Percentiles rank a stretch among this genome's conserved stretches.
Evolutionary conservation across 768 basidiomycete genomes (phyloP).

Genomic region (Hypsizygus marmoreus): DNA sequence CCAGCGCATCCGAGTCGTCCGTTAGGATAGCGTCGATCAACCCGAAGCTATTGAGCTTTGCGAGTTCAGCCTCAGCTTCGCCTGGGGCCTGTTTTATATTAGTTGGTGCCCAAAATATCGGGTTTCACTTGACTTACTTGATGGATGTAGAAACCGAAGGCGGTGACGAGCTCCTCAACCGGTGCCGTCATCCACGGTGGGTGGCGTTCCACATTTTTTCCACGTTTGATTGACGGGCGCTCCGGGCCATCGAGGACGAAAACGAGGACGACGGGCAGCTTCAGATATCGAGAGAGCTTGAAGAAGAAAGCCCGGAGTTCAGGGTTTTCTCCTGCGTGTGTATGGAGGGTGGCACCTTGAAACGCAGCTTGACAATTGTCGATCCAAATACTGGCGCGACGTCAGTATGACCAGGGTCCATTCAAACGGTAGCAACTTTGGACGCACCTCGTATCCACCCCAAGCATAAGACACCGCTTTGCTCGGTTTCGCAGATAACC

Average conservation of each 20-base stretch:
- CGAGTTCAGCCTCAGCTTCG: slow-evolving; percentile 57
- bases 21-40: slow-evolving; percentile 49
- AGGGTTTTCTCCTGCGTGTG: slow-evolving; percentile 35
- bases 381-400: too few species aligned
- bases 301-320: slow-evolving; percentile 43
- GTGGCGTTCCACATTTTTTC: slow-evolving; percentile 27
- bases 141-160: slow-evolving; percentile 42
- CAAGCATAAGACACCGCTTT: too few species aligned
- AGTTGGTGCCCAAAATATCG: not conserved
- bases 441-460: too few species aligned
- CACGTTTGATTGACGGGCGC: slow-evolving; percentile 42
- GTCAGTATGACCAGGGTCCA: too few species aligned
- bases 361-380: slow-evolving; percentile 9
- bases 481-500: too few species aligned
- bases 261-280: slow-evolving; percentile 45
- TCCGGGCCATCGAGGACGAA: slow-evolving; percentile 52
- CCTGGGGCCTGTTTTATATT: slow-evolving; percentile 41
- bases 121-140: slow-evolving; percentile 15
- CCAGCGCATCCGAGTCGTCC: slow-evolving; percentile 48
- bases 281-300: slow-evolving; percentile 37
- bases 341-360: slow-evolving; percentile 8
- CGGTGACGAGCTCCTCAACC: slow-evolving; percentile 37
- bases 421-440: too few species aligned
- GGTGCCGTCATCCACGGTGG: slow-evolving; percentile 24
- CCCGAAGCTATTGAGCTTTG: slow-evolving; percentile 38